Evolutionary conservation across 148 eudicot species (phyloP), one percentile per base, ranked within the genome.

Genomic region (Cornus suecica): DNA sequence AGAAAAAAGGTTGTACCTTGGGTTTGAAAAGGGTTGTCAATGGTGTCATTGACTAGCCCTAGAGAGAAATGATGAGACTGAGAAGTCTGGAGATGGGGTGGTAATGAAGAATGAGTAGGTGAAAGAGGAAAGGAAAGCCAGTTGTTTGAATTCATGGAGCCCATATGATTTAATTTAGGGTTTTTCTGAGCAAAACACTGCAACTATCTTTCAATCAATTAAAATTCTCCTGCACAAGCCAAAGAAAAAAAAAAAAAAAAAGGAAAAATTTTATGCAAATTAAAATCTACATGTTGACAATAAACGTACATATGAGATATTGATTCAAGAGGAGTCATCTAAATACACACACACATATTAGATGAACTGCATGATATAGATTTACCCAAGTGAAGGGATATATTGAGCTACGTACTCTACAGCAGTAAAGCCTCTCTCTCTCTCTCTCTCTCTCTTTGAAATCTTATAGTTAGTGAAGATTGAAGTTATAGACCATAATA

Each of bases 61-160:
- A 94, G 81, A 34, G 97, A 87, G 79, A 94, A 94, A 28, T 87
- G 87, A 60, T 86, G 94, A 45, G 95, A 87, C 74, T 87, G 93
- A 80, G 86, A 67, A n/a, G 70, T 67, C 68, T 89, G 88, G 70
- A 90, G 84, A 74, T 84, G 88, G 24, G 87, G 41, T 65, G 83
- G 88, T 60, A 92, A 80, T 48, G 96, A 90, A 62, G 94, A 76
- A 67, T 94, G 89, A 31, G 88, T 80, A 8, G 98, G 98, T 60
- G 97, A 94, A 31, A 94, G 87, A 30, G 98, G 98, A 77, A 94
- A 94, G 0, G 98, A 92, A 18, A 94, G 88, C 98, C 98, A 94
- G 74, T 94, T 94, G 81, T 92, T 92, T 83, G 98, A 87, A 84
- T 92, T 92, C 98, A 94, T 93, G 70, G 80, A 77, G 22, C 81